Evolutionary conservation across 192 early-diverging fungal genomes (phyloP), one percentile per base, ranked within the genome.

Genomic region (Funneliformis geosporum): DNA sequence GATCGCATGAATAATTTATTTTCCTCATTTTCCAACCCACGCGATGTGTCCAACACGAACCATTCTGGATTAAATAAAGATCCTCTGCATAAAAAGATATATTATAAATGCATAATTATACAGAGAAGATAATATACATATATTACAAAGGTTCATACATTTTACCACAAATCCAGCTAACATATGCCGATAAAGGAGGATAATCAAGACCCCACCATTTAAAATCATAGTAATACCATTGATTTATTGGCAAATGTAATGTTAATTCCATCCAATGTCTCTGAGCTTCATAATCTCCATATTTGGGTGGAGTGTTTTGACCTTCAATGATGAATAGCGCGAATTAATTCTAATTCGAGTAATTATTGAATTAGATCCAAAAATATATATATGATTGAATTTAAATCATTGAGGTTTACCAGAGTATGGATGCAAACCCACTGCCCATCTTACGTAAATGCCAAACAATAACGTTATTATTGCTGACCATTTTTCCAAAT

Each of bases 241-340:
- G 80, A 28, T 82, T 78, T 16, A 89, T 81, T 0, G 96, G 93
- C 43, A 97, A 79, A 72, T 96, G 90, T 6, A 86, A 83, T 4
- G 98, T 98, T 47, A 99, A 83, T 84, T 99, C 98, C 91, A 99
- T 93, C 98, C 98, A 99, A 83, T 99, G 98, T 38, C 98, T 86
- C 80, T 99, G 98, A 5, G 98, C 98, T 78, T 99, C 98, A 84
- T 96, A 99, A 84, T 99, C 98, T 46, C 98, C 98, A 84, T 86
- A 93, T 76, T 94, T 84, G 25, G 96, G 98, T n/a, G 93, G 92
- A 5, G 81, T 86, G 14, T 87, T 87, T 33, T 80, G 79, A 21
- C 94, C 91, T 90, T 64, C 33, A 46, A 27, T 64, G 21, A 18
- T 67, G 14, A 74, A 59, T 21, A 16, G 18, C 69, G 14, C 42